A percentile compares a stretch with the other conserved stretches of the same genome.
Evolutionary conservation across 768 basidiomycete genomes (phyloP).

Genomic region (Coprinellus micaceus): DNA sequence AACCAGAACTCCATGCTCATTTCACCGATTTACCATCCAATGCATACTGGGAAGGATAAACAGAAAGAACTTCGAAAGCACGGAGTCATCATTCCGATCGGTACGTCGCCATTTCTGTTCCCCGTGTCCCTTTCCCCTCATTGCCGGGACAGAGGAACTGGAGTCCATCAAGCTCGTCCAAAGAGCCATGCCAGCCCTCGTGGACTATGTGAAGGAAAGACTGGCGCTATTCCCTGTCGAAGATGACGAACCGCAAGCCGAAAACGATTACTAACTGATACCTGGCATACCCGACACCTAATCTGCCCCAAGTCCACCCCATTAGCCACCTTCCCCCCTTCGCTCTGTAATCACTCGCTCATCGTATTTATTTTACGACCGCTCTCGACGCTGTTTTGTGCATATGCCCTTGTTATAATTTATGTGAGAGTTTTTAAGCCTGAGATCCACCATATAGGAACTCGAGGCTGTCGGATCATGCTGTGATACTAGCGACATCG

Average conservation of each 20-base stretch:
- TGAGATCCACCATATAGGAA: too few species aligned
- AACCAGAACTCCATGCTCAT: conserved; percentile 67
- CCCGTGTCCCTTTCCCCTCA: background rate
- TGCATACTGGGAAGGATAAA: conserved; percentile 39
- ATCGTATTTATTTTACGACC: too few species aligned
- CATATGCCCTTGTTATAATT: too few species aligned
- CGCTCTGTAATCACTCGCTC: too few species aligned
- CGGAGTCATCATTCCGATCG: conserved; percentile 59
- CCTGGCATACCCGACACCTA: too few species aligned
- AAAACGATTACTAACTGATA: too few species aligned
- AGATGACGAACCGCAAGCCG: background rate
- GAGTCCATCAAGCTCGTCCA: conserved; percentile 76
- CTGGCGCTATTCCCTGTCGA: background rate
- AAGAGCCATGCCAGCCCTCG: conserved; percentile 60
- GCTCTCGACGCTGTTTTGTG: too few species aligned
- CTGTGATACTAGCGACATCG: too few species aligned
- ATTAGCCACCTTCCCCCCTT: too few species aligned
- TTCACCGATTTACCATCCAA: conserved; percentile 60
- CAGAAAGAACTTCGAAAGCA: conserved; percentile 54
- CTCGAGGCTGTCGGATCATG: too few species aligned
- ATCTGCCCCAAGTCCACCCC: too few species aligned
- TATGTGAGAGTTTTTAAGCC: too few species aligned
- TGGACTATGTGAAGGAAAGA: conserved; percentile 46
- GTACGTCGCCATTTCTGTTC: conserved; percentile 33
- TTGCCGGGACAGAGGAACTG: conserved; percentile 47